Evolutionary conservation across 139 green algal genomes (phyloP).

Genomic region (Yamagishiella unicocca): DNA sequence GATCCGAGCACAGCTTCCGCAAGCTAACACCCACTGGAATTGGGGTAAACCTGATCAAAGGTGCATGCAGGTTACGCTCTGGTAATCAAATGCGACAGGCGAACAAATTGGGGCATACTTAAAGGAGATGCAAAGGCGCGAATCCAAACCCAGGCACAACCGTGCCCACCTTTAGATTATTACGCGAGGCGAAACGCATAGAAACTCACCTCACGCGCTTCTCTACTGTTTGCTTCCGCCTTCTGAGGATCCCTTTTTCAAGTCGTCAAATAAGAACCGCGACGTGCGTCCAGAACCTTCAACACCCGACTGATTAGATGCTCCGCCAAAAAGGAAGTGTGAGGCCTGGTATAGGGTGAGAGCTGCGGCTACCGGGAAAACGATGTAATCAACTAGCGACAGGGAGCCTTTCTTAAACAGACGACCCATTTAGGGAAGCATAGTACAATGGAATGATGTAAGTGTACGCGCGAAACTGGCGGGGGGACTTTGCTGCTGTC

Average conservation of each 20-base stretch:
- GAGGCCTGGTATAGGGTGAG: constrained; percentile 32
- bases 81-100: no score
- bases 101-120: no score
- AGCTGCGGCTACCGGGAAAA: constrained; percentile 33
- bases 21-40: no score
- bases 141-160: no score
- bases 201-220: not conserved
- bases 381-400: constrained; percentile 3
- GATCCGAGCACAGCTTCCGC: no score
- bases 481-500: no score
- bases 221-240: not conserved
- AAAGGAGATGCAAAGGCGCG: no score
- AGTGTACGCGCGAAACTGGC: not conserved
- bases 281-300: not conserved
- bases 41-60: no score
- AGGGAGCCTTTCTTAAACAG: constrained; percentile 14
- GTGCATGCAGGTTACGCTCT: no score
- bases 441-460: not conserved
- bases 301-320: not conserved
- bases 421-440: constrained; percentile 17
- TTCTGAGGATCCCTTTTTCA: not conserved
- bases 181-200: no score
- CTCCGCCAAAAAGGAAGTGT: not conserved
- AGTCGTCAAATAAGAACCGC: constrained; percentile 37
- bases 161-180: no score